These are phyloP conservation scores for Arthrobotrys sinensis DNA, from an alignment of 2,329 filamentous ascomycete species.

Conservation along the genomic window DNA sequence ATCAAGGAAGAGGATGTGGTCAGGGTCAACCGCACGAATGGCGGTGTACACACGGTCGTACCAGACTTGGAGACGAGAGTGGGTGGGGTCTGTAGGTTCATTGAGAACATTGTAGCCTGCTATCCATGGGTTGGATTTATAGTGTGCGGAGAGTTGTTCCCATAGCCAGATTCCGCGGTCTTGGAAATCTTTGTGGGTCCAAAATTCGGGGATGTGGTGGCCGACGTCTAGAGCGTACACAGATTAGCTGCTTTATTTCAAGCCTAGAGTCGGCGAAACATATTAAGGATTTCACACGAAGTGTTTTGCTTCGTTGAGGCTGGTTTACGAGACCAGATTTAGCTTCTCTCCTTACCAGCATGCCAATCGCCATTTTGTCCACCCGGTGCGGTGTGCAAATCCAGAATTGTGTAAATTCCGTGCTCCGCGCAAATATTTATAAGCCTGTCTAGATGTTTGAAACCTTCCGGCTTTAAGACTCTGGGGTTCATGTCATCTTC, in stretches of 20 bases:
- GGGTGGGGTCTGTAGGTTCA: constrained; percentile 66
- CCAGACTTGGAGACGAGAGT: constrained; percentile 67
- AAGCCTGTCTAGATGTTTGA: constrained; percentile 71
- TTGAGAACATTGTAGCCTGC: constrained; percentile 68
- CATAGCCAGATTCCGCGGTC: constrained; percentile 70
- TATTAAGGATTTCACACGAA: no score
- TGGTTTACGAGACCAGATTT: no score
- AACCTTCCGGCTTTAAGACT: constrained; percentile 70
- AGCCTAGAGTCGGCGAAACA: no score
- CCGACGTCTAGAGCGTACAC: constrained; percentile 63
- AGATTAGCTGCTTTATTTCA: neutral
- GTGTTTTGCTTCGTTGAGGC: no score
- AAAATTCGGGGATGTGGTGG: constrained; percentile 68
- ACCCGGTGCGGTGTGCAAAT: constrained; percentile 70
- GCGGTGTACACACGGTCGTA: constrained; percentile 68
- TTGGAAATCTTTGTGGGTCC: constrained; percentile 70
- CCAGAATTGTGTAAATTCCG: constrained; percentile 70
- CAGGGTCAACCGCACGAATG: constrained; percentile 68
- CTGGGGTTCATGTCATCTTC: constrained; percentile 72
- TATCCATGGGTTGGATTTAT: constrained; percentile 68
- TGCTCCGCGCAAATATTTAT: constrained; percentile 69
- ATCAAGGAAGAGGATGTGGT: constrained; percentile 72
- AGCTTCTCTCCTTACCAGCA: constrained; percentile 65
- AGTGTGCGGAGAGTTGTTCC: constrained; percentile 68
- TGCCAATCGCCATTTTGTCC: constrained; percentile 72